Evolutionary conservation across 2,329 filamentous ascomycete species (phyloP).

Genomic region (Chrysoporthe austroafricana): DNA sequence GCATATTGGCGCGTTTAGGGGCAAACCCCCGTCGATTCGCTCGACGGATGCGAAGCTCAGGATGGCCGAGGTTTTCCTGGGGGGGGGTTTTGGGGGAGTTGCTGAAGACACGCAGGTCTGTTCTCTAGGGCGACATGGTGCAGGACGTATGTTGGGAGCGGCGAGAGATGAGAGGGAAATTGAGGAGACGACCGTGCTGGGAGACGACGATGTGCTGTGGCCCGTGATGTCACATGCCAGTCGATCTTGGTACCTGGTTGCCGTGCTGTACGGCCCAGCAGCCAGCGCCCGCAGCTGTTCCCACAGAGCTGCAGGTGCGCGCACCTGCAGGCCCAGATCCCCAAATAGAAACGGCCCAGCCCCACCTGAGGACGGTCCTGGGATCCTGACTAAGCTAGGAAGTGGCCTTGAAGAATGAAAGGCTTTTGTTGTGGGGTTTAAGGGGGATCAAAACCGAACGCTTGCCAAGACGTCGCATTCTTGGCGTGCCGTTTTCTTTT

Average conservation of each 20-base stretch:
- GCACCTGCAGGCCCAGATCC: conserved; percentile 1
- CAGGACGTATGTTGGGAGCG: neutral
- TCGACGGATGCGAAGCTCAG: neutral
- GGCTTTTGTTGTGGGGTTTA: too few relatives aligned
- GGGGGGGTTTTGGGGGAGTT: neutral
- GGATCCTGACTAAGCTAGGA: neutral
- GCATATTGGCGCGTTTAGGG: conserved; percentile 42
- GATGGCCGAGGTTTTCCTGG: neutral
- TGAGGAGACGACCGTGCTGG: conserved; percentile 1
- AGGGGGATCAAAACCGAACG: too few relatives aligned
- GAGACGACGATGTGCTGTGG: neutral
- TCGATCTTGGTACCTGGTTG: conserved; percentile 2
- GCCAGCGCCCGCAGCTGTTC: neutral
- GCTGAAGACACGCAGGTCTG: neutral
- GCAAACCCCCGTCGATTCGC: neutral
- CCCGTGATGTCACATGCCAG: conserved; percentile 7
- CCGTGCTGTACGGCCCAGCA: neutral
- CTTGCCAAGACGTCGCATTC: too few relatives aligned
- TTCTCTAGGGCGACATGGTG: conserved; percentile 17
- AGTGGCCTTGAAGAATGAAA: neutral
- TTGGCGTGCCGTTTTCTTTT: too few relatives aligned
- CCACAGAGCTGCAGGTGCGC: neutral
- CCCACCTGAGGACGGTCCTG: neutral
- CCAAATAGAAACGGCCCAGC: conserved; percentile 4
- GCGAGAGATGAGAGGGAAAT: neutral